phyloP scores from a whole-genome alignment of 1,139 yeast genomes.

The Geotrichum carabidarum region DNA sequence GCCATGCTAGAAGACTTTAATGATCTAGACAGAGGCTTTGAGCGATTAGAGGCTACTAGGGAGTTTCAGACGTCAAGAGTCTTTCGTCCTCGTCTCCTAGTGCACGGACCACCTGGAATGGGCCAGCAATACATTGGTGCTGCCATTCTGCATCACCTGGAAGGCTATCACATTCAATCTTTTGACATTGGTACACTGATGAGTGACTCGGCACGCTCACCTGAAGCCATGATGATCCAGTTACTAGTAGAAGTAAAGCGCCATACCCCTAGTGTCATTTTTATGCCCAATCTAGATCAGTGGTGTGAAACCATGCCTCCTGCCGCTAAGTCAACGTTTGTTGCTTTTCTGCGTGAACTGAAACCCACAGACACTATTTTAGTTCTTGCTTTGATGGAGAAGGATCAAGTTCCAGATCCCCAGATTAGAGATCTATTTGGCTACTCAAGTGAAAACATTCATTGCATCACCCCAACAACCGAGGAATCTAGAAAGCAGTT shows the following conservation, averaged over 20 bases:
- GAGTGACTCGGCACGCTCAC: constrained; percentile 75
- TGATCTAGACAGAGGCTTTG: constrained; percentile 61
- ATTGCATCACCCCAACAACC: constrained; percentile 46
- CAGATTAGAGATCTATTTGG: constrained; percentile 51
- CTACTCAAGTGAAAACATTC: constrained; percentile 44
- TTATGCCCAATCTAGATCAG: constrained; percentile 75
- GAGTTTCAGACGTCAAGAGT: constrained; percentile 55
- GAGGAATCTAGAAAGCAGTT: constrained; percentile 47
- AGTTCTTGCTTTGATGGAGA: constrained; percentile 56
- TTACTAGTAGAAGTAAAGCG: constrained; percentile 83
- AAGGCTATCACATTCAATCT: constrained; percentile 85
- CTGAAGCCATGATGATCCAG: constrained; percentile 82
- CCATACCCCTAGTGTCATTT: constrained; percentile 82
- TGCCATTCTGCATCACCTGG: constrained; percentile 75
- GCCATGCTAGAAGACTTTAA: constrained; percentile 61
- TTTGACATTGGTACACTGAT: constrained; percentile 74
- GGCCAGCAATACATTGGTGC: constrained; percentile 87
- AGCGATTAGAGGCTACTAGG: constrained; percentile 58
- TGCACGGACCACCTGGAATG: constrained; percentile 71
- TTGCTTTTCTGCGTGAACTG: constrained; percentile 62
- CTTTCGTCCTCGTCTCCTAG: constrained; percentile 74
- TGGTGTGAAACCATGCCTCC: constrained; percentile 69
- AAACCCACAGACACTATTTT: constrained; percentile 69
- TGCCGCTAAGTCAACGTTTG: constrained; percentile 66
- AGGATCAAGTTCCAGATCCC: constrained; percentile 42